Evolutionary conservation across 2,329 filamentous ascomycete genomes (phyloP).

Genomic region (Cadophora luteo-olivacea): DNA sequence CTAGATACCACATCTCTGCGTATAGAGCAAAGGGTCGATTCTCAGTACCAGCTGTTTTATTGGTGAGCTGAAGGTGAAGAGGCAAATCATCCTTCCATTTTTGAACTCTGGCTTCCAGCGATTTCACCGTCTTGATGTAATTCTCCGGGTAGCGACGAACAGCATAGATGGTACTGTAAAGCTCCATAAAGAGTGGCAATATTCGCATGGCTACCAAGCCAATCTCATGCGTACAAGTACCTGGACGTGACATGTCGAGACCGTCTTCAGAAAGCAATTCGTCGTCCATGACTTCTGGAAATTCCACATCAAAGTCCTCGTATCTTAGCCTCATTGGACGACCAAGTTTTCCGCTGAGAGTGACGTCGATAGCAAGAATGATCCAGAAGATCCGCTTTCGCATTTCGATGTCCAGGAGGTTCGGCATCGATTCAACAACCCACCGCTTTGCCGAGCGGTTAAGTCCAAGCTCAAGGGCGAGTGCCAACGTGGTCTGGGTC

Average conservation of each 20-base stretch:
- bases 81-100: constrained; percentile 71
- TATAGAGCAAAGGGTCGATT: constrained; percentile 60
- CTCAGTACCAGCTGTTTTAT: constrained; percentile 36
- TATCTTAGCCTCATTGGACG: constrained; percentile 76
- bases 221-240: constrained; percentile 71
- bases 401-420: constrained; percentile 73
- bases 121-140: constrained; percentile 68
- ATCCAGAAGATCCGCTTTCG: constrained; percentile 82
- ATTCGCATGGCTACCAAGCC: constrained; percentile 71
- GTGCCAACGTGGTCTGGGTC: constrained; percentile 66
- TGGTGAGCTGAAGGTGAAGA: constrained; percentile 59
- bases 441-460: constrained; percentile 73
- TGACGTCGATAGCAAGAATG: constrained; percentile 68
- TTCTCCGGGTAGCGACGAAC: constrained; percentile 66
- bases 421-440: constrained; percentile 52
- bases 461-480: constrained; percentile 77
- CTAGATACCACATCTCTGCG: constrained; percentile 59
- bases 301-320: constrained; percentile 80
- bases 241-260: constrained; percentile 58
- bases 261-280: constrained; percentile 70
- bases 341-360: constrained; percentile 77
- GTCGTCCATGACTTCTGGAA: constrained; percentile 75
- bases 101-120: constrained; percentile 68
- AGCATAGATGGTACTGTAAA: constrained; percentile 79
- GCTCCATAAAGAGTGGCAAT: constrained; percentile 71